phyloP scores from a whole-genome alignment of 371 early-diverging fungal species.

The Mucor sp. region DNA sequence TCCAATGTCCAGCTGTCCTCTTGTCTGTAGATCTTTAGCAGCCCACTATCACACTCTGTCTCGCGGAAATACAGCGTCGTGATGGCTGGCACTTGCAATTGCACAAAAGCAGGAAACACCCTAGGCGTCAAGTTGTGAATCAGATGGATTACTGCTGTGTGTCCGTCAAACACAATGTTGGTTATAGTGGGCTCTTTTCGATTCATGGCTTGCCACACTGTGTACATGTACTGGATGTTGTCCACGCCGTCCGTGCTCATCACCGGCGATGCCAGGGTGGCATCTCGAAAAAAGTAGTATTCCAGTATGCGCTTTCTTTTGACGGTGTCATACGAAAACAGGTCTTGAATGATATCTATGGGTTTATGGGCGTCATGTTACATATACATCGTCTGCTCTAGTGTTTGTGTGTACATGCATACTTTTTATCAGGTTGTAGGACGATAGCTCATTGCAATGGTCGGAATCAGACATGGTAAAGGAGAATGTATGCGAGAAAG shows the following conservation, averaged over 20 bases:
- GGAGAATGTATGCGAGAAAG: background rate
- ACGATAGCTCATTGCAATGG: background rate
- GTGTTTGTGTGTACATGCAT: background rate
- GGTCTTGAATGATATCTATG: constrained; percentile 41
- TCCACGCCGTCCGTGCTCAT: constrained; percentile 53
- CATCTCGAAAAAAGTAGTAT: constrained; percentile 39
- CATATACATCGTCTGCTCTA: background rate
- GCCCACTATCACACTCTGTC: constrained; percentile 42
- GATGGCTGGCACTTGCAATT: constrained; percentile 54
- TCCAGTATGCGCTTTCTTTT: constrained; percentile 39
- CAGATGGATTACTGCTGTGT: constrained; percentile 56
- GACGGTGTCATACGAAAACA: constrained; percentile 40
- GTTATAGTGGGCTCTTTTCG: constrained; percentile 55
- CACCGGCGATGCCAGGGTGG: constrained; percentile 45
- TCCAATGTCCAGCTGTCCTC: constrained; percentile 66
- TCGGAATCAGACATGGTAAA: constrained; percentile 3
- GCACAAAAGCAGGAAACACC: constrained; percentile 44
- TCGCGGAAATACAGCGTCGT: constrained; percentile 56
- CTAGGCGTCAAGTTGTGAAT: constrained; percentile 57
- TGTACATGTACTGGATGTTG: constrained; percentile 58
- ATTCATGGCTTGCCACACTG: constrained; percentile 63
- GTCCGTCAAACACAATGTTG: constrained; percentile 56
- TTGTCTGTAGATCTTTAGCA: constrained; percentile 54
- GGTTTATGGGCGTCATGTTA: background rate
- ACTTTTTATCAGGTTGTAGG: background rate